Base-by-base conservation (phyloP, 495 filamentous ascomycete species). In the Bacidia rubella region DNA sequence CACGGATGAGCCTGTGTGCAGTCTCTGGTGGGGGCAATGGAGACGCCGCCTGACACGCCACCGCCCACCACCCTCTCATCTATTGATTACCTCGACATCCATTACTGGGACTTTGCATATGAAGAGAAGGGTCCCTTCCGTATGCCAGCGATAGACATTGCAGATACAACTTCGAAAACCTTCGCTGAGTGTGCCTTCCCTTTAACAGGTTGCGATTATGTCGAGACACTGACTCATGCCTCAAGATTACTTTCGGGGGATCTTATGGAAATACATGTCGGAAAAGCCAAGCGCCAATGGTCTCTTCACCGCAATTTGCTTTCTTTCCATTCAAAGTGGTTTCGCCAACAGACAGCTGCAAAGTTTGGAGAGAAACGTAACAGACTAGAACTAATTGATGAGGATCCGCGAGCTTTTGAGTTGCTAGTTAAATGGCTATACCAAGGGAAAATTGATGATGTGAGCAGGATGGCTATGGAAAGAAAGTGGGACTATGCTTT, bases 371-470 rank as follows among this genome's bases (percentile, higher is more conserved):
- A 59, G 23, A 63, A 64, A 49, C 44, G 45, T 4, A 51, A 54
- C 23, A 62, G 49, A 26, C 57, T 73, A 22, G 68, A 73, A 39
- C 59, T 74, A 3, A 58, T 60, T 17, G 65, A 72, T 17, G 62
- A 70, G 21, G 68, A 70, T 49, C 66, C 71, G 2, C 49, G 60
- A 3, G 71, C 71, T 9, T 74, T 74, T 54, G 71, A 72, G 51
- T 60, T 74, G 40, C 59, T 74, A n/a, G 68, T 74, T 12, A 74
- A 72, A 55, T 74, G 71, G 70, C 60, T 74, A 15, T 74, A 74
- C 46, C 71, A 74, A 54, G 71, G 71, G 20, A 66, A 62, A 23
- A 62, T 74, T 32, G 71, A 74, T 45, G 67, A 73, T 52, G 66
- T 68, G 17, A 62, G 64, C 20, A 56, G 63, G 23, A 55, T 71